Evolutionary conservation across 495 filamentous ascomycete species (phyloP).

Genomic region (Neurospora sp.): DNA sequence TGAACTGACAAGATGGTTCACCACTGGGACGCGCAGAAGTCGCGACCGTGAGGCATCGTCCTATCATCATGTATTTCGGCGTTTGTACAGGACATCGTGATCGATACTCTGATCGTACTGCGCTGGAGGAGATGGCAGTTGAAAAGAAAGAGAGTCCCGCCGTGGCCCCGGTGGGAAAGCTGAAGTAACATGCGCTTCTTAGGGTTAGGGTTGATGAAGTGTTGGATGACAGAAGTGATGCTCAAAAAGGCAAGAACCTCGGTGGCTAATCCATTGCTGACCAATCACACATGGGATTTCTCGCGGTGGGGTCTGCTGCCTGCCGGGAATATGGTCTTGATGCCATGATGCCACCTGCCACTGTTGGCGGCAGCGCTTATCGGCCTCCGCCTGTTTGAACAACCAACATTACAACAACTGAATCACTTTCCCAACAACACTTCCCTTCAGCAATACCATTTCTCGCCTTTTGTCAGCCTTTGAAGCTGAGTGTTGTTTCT

Average conservation of each 20-base stretch:
- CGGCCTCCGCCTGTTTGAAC: not conserved
- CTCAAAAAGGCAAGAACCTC: not conserved
- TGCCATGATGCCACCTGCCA: not conserved
- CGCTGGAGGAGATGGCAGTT: not conserved
- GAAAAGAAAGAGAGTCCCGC: not conserved
- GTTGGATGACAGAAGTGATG: not conserved
- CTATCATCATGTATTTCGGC: not conserved
- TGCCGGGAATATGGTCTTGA: not conserved
- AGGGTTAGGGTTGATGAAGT: not conserved
- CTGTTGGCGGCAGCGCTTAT: not conserved
- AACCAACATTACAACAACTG: not conserved
- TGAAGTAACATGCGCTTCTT: not conserved
- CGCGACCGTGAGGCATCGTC: not conserved
- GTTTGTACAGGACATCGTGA: not conserved
- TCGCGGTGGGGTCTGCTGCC: not conserved
- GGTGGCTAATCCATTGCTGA: not conserved
- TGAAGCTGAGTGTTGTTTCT: not conserved
- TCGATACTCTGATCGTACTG: not conserved
- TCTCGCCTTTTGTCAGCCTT: not conserved
- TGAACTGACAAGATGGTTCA: not conserved
- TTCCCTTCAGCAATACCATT: not conserved
- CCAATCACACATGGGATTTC: not conserved
- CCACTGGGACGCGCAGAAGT: not conserved
- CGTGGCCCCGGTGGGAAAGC: not conserved
- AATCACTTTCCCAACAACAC: not conserved